phyloP scores from a whole-genome alignment of 352 stramenopile genomes.

The Blastocystis sp. region DNA sequence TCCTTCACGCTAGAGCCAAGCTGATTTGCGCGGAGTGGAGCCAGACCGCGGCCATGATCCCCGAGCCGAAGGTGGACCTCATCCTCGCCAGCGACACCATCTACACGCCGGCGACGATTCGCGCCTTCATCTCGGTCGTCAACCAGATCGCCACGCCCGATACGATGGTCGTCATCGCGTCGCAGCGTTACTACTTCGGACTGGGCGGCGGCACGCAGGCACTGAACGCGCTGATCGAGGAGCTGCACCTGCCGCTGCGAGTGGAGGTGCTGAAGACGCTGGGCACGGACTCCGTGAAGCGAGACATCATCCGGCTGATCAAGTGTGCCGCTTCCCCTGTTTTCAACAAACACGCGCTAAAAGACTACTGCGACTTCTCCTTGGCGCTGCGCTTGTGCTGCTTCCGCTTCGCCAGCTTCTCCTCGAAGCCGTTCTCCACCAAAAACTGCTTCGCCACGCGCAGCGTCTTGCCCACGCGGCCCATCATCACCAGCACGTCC shows the following conservation, averaged over 20 bases:
- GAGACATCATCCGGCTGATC: constrained; percentile 30
- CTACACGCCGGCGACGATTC: constrained; percentile 55
- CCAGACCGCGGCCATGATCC: constrained; percentile 4
- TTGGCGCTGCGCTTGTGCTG: constrained; percentile 76
- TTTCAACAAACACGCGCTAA: constrained; percentile 18
- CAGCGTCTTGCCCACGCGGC: constrained; percentile 87
- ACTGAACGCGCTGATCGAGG: constrained; percentile 27
- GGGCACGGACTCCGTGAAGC: constrained; percentile 46
- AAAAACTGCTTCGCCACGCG: constrained; percentile 87
- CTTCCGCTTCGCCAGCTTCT: constrained; percentile 79
- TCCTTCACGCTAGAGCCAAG: neutral
- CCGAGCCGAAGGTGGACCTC: constrained; percentile 2
- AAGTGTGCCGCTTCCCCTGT: neutral
- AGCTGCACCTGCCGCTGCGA: constrained; percentile 17
- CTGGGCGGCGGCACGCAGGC: constrained; percentile 56
- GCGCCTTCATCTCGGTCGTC: constrained; percentile 38
- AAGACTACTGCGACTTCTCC: neutral
- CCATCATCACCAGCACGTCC: constrained; percentile 88
- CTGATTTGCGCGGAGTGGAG: constrained; percentile 53
- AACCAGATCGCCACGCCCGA: constrained; percentile 21
- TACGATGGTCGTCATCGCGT: constrained; percentile 23
- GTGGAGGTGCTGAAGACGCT: constrained; percentile 36
- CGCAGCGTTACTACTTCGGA: constrained; percentile 63
- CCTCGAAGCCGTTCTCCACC: constrained; percentile 82
- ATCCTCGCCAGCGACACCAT: constrained; percentile 64